Base-by-base conservation (phyloP, 2,329 filamentous ascomycete species). In the Eurotiales sp. region DNA sequence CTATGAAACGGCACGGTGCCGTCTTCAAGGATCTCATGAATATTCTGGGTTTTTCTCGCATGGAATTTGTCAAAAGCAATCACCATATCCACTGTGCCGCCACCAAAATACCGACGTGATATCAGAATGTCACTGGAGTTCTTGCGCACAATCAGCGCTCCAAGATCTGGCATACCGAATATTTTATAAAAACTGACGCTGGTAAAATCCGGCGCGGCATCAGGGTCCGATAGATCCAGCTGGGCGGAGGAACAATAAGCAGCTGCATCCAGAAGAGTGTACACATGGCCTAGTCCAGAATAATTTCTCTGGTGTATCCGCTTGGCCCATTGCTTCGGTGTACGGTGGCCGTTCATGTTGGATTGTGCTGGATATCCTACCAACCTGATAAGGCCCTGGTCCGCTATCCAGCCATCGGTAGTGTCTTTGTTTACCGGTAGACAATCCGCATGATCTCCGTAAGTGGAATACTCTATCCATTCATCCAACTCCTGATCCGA, bases 141-240 rank as follows among this genome's bases (percentile, higher is more conserved):
- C 58, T 88, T 90, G 32, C 87, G 83, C 10, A 97, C 83, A 23
- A 97, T 83, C 52, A 97, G 72, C 1, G 85, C 90, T 3, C 92
- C 92, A 2, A 97, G 75, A 64, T 96, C 89, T 0, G 92, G 92
- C 58, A 96, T 96, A 1, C 93, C 92, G 66, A 97, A 97, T 14
- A 96, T 91, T 68, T 97, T 97, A 73, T 96, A 95, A 57, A 97
- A 84, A 67, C 91, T 96, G 34, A 96, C 63, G 0, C 89, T 87
- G 0, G 83, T 86, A 58, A 97, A 97, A 66, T 97, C 92, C 1
- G 92, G 88, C 0, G 87, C 83, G 1, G 71, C 65, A 0, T 75
- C 72, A 0, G 77, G 60, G 58, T 87, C 72, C 49, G 81, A 76
- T 3, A 97, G 73, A 62, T 95, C 81, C 7, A 97, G 74, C 1